Evolutionary conservation across 768 basidiomycete species (phyloP).

Genomic region (Tulasnella sp.): DNA sequence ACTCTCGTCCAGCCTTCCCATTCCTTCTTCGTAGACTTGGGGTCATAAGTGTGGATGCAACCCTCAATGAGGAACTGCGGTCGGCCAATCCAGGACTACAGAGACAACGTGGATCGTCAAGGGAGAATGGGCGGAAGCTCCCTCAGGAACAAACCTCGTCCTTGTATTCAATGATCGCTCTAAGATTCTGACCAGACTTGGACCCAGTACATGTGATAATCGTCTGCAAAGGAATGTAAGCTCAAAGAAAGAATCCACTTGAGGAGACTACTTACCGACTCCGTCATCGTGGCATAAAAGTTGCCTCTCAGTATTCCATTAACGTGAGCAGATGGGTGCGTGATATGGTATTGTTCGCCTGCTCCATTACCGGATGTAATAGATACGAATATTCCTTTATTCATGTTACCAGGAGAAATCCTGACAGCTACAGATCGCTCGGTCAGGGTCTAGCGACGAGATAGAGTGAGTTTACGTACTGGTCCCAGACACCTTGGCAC

Average conservation of each 20-base stretch:
- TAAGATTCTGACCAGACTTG: conserved; percentile 43
- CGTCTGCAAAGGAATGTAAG: conserved; percentile 25
- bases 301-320: conserved; percentile 86
- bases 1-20: conserved; percentile 35
- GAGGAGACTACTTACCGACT: conserved; percentile 35
- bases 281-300: conserved; percentile 80
- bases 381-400: conserved; percentile 78
- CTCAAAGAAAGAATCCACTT: background rate
- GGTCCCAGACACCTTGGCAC: conserved; percentile 83
- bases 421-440: conserved; percentile 39
- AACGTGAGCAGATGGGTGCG: conserved; percentile 79
- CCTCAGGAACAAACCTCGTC: conserved; percentile 58
- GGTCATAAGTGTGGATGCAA: conserved; percentile 63
- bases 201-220: conserved; percentile 72
- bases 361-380: conserved; percentile 60
- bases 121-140: background rate
- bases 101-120: background rate
- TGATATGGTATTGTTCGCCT: conserved; percentile 77
- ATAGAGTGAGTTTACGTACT: conserved; percentile 26
- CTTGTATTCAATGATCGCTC: conserved; percentile 86
- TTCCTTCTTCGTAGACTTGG: conserved; percentile 52
- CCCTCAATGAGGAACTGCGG: conserved; percentile 80
- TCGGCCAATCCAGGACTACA: conserved; percentile 77
- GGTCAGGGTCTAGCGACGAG: conserved; percentile 23
- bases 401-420: conserved; percentile 67